Base-by-base conservation (phyloP, 179 eudicot species). In the Amaranthus tricolor region DNA sequence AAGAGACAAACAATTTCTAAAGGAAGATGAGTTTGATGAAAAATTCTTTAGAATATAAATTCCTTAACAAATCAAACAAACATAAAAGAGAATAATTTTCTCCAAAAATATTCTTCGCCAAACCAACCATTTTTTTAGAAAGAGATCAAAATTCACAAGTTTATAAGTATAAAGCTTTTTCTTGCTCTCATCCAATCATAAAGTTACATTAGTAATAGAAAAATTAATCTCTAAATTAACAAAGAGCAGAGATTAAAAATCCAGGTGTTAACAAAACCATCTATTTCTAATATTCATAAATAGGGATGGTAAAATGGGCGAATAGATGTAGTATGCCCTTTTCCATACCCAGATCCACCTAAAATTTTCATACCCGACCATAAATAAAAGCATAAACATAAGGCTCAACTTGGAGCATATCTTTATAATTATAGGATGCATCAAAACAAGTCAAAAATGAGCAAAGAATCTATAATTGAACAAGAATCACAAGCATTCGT, bases 201-300 rank as follows among this genome's bases (percentile, higher is more conserved):
- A 61, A 78, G 80, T 77, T 78, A 59, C 73, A 78, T 60, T 7
- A 20, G 40, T 9, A 5, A n/a, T 50, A n/a, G 24, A 58, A 43
- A 9, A 52, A 59, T 3, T 31, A 57, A 51, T 51, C 81, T 68
- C 61, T 52, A 69, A 52, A 6, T 43, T 19, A 11, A 74, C 58
- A 62, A 31, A 59, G 66, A 75, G 73, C 20, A 54, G 59, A 15
- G 54, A 71, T 15, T 21, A 54, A 62, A 15, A 40, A 24, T 52
- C 65, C 56, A 9, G 71, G 15, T 16, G 19, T 55, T 15, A n/a
- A 62, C 19, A 49, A 62, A 17, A 9, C 19, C 16, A 69, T 19
- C 66, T 60, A 19, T 50, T 4, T 31, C 40, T 31, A 31, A 31
- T 31, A 2, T 31, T 31, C 40, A 31, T 31, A 31, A 31, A 2